Evolutionary conservation across 2,329 filamentous ascomycete genomes (phyloP).

Genomic region (Alternaria postmessia): DNA sequence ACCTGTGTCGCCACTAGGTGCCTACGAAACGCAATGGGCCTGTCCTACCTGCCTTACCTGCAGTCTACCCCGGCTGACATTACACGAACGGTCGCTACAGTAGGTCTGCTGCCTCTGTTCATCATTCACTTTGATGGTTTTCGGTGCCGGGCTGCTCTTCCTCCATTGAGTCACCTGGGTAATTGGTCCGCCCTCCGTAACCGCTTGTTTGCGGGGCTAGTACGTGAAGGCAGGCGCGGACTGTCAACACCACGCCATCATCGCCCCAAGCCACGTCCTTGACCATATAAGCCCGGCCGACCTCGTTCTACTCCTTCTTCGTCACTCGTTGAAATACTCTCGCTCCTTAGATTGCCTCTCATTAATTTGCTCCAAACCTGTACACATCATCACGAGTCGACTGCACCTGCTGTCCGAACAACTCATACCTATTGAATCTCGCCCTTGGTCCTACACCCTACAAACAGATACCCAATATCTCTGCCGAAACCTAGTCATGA

Average conservation of each 20-base stretch:
- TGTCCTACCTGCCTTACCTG: constrained; percentile 8
- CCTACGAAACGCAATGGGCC: neutral
- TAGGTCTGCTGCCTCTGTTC: constrained; percentile 1
- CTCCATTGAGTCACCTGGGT: neutral
- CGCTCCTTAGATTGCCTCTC: constrained; percentile 14
- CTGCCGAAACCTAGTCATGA: constrained; percentile 32
- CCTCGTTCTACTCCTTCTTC: constrained; percentile 7
- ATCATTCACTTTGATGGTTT: neutral
- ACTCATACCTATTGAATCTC: constrained; percentile 16
- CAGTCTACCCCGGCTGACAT: constrained; percentile 1
- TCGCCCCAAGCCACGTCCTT: constrained; percentile 10
- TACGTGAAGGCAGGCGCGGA: constrained; percentile 20
- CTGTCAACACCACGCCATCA: constrained; percentile 19
- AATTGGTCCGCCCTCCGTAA: constrained; percentile 6
- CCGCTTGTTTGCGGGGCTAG: constrained; percentile 22
- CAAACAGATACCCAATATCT: constrained; percentile 1
- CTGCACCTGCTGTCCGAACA: constrained; percentile 21
- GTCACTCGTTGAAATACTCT: constrained; percentile 1
- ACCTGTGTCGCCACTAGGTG: constrained; percentile 3
- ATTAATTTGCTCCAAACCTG: constrained; percentile 16
- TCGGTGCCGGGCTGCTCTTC: neutral
- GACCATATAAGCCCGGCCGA: constrained; percentile 20
- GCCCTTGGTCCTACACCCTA: constrained; percentile 2
- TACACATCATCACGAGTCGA: constrained; percentile 26
- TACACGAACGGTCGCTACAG: neutral